Conservation (phyloP, 140 eudicot genomes). For the Bidens hawaiensis region DNA sequence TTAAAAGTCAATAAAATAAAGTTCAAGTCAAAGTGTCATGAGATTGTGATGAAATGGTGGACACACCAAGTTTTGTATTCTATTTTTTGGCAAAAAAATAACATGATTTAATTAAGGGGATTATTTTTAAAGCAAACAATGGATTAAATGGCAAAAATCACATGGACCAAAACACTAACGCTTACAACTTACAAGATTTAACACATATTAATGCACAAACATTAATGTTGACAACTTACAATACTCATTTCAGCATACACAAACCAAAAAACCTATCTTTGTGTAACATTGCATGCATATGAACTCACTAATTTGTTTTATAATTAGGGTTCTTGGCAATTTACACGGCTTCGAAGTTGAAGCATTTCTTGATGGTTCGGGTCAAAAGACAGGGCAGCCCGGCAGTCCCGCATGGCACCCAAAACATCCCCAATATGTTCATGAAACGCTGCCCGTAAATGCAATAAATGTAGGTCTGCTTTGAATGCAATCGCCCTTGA, state of each 20-base stretch:
- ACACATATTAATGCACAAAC: constrained; percentile 34
- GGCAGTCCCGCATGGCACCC: constrained; percentile 88
- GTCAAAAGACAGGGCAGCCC: constrained; percentile 96
- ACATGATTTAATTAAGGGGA: no score
- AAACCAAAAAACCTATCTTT: constrained; percentile 11
- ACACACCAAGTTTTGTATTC: no score
- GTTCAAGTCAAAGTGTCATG: no score
- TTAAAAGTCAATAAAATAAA: no score
- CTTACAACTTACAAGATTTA: no score
- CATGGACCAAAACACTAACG: no score
- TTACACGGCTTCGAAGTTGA: constrained; percentile 86
- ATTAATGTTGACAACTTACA: constrained; percentile 20
- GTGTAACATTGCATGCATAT: constrained; percentile 23
- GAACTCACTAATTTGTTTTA: constrained; percentile 25
- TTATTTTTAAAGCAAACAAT: no score
- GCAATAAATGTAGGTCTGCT: constrained; percentile 84
- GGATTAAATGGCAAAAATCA: no score
- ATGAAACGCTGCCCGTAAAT: constrained; percentile 96
- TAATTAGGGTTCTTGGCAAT: constrained; percentile 76
- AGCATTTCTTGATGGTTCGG: constrained; percentile 99
- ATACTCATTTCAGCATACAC: constrained; percentile 24
- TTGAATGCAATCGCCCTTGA: constrained; percentile 94
- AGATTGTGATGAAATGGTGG: no score
- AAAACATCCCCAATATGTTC: constrained; percentile 86
- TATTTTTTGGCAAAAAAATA: no score